These are phyloP conservation scores for Ophiocordyceps camponoti-rufipedis DNA, from an alignment of 2,329 filamentous ascomycete species.

Conservation along the genomic window DNA sequence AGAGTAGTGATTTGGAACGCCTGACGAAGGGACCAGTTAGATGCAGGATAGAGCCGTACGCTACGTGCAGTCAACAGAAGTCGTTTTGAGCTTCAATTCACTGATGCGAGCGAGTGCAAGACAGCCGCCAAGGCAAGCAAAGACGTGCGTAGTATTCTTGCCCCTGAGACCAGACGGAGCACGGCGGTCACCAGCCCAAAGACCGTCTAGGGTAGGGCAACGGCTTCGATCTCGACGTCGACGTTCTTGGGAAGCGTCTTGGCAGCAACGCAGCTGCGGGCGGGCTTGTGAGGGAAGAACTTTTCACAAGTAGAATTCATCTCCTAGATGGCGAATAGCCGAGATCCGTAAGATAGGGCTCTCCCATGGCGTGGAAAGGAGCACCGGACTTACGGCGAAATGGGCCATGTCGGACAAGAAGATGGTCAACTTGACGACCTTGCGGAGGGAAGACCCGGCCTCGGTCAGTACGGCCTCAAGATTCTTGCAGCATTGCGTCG, in stretches of 20 bases:
- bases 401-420: conserved; percentile 85
- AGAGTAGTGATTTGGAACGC: conserved; percentile 62
- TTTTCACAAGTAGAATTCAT: conserved; percentile 79
- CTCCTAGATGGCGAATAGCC: conserved; percentile 19
- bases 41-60: neutral
- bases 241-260: conserved; percentile 77
- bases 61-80: neutral
- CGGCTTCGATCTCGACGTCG: conserved; percentile 78
- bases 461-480: conserved; percentile 68
- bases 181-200: conserved; percentile 4
- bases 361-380: neutral
- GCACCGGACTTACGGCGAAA: conserved; percentile 40
- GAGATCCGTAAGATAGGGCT: neutral
- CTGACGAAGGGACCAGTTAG: conserved; percentile 14
- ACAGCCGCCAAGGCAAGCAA: neutral
- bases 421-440: conserved; percentile 80
- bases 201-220: conserved; percentile 43
- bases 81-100: neutral
- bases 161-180: neutral
- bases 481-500: conserved; percentile 50
- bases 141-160: neutral
- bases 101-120: neutral
- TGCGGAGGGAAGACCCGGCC: conserved; percentile 59
- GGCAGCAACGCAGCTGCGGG: conserved; percentile 78
- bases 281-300: conserved; percentile 69